Conservation (phyloP, 805 yeast species). For the Yarrowia porcina region DNA sequence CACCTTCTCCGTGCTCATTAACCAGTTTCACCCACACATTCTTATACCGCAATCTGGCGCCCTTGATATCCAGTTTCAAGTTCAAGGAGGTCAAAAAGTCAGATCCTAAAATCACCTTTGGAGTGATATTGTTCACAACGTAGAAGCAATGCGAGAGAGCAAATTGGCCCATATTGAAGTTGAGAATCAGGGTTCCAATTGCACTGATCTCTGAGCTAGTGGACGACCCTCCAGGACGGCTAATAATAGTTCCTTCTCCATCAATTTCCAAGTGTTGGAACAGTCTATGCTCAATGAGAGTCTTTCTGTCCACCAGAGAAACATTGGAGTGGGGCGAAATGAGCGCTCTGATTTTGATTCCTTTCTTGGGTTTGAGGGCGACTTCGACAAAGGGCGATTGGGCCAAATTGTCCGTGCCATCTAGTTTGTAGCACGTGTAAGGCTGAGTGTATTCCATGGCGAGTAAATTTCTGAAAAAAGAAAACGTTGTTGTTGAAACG, state of each 20-base stretch:
- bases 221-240: constrained; percentile 1
- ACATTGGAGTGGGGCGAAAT: constrained; percentile 11
- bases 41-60: constrained; percentile 5
- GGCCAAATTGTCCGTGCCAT: neutral
- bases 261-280: constrained; percentile 14
- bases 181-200: constrained; percentile 14
- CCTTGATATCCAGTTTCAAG: constrained; percentile 6
- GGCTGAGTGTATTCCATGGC: constrained; percentile 9
- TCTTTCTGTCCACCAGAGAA: constrained; percentile 5
- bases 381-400: constrained; percentile 11
- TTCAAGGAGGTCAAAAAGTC: neutral
- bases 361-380: constrained; percentile 13
- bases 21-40: constrained; percentile 7
- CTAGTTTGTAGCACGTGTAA: constrained; percentile 12
- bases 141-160: constrained; percentile 15
- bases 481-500: too few species aligned
- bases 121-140: constrained; percentile 1
- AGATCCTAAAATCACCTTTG: neutral
- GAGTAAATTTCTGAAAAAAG: too few species aligned
- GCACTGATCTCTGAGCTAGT: neutral
- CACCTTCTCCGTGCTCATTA: constrained; percentile 12
- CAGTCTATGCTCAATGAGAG: constrained; percentile 13
- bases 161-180: constrained; percentile 22
- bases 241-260: neutral
- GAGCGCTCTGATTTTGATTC: neutral